phyloP scores from a whole-genome alignment of 2,329 filamentous ascomycete species.

The Aspergillus fructus region DNA sequence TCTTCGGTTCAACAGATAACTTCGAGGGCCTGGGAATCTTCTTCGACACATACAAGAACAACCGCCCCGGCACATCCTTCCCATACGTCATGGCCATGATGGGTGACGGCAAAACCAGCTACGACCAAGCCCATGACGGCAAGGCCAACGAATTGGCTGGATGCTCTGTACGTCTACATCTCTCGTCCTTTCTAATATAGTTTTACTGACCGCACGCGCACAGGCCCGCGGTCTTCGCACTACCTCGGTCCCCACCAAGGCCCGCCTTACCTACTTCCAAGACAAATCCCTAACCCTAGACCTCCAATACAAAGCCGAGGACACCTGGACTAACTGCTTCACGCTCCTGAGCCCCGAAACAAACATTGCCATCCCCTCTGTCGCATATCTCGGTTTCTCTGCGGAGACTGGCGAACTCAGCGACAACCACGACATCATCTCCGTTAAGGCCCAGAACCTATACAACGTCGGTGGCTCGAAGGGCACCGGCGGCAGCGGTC shows the following conservation, averaged over 20 bases:
- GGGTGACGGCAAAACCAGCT: conserved; percentile 82
- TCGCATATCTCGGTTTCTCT: conserved; percentile 64
- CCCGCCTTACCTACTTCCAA: conserved; percentile 91
- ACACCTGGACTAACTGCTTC: conserved; percentile 89
- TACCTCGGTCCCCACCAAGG: conserved; percentile 74
- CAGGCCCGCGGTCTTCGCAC: conserved; percentile 83
- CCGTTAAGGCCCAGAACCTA: conserved; percentile 80
- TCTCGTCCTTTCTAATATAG: background rate
- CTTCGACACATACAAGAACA: conserved; percentile 99
- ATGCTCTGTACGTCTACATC: conserved; percentile 66
- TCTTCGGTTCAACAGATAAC: conserved; percentile 83
- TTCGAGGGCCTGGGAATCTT: conserved; percentile 96
- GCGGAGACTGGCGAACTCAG: conserved; percentile 89
- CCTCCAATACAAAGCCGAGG: conserved; percentile 88
- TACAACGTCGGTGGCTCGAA: conserved; percentile 56
- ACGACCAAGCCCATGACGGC: conserved; percentile 93
- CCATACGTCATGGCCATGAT: conserved; percentile 99
- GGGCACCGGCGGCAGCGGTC: conserved; percentile 19
- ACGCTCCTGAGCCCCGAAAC: conserved; percentile 60
- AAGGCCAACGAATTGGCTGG: conserved; percentile 91
- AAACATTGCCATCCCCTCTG: conserved; percentile 74
- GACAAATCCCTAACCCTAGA: conserved; percentile 89
- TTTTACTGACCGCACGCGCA: background rate
- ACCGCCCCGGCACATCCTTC: conserved; percentile 90
- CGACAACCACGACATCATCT: conserved; percentile 97